These are phyloP conservation scores for Verticillium dahliae DNA, from an alignment of 2,329 filamentous ascomycete species.

Conservation along the genomic window DNA sequence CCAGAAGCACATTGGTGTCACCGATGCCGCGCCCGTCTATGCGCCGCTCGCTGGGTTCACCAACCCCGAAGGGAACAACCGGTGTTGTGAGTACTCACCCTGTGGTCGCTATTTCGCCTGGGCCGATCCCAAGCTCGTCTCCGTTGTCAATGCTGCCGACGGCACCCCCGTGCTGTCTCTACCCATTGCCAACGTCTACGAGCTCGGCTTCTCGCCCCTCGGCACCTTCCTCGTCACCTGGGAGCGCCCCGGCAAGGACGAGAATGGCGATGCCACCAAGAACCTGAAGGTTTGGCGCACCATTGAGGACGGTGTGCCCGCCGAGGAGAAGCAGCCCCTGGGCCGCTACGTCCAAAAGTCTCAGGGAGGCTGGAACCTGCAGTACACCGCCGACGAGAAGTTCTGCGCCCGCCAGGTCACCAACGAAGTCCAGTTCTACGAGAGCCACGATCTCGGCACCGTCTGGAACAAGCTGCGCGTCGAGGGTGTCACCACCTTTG, in stretches of 20 bases:
- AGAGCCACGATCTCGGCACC: constrained; percentile 75
- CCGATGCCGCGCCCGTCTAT: constrained; percentile 88
- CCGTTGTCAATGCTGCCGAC: constrained; percentile 72
- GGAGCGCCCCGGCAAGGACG: constrained; percentile 90
- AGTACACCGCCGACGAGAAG: constrained; percentile 90
- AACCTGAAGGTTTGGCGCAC: constrained; percentile 97
- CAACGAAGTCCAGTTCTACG: constrained; percentile 97
- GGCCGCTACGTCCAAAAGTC: constrained; percentile 93
- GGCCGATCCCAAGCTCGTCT: constrained; percentile 82
- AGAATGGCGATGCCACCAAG: constrained; percentile 86
- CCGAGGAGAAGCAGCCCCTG: constrained; percentile 63
- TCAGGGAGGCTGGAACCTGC: constrained; percentile 92
- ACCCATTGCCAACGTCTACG: constrained; percentile 78
- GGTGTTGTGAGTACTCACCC: constrained; percentile 91
- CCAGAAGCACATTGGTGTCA: constrained; percentile 89
- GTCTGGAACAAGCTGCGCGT: constrained; percentile 95
- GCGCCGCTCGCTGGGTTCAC: constrained; percentile 74
- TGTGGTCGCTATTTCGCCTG: constrained; percentile 96
- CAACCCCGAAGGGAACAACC: constrained; percentile 87
- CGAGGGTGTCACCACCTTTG: constrained; percentile 86
- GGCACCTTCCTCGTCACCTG: constrained; percentile 94
- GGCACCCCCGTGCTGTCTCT: constrained; percentile 71
- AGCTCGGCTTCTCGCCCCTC: constrained; percentile 86
- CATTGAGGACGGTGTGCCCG: constrained; percentile 59
- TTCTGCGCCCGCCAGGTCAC: constrained; percentile 90